phyloP scores from a whole-genome alignment of 2,329 filamentous ascomycete species.

The Stagonosporopsis vannaccii region DNA sequence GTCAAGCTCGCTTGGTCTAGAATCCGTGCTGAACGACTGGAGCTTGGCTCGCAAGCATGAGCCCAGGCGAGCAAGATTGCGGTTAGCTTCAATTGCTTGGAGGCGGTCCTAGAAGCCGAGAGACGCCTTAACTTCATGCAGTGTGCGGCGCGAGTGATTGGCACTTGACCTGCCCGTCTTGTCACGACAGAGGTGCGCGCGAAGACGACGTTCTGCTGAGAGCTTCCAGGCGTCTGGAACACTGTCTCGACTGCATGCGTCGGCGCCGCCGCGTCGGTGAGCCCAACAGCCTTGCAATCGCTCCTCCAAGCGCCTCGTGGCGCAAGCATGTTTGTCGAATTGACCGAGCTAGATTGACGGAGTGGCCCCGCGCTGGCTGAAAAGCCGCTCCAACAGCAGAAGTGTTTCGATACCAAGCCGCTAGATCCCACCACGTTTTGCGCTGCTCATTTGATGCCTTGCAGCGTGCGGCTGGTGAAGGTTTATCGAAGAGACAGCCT shows the following conservation, averaged over 20 bases:
- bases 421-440: slow-evolving; percentile 17
- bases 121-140: slow-evolving; percentile 24
- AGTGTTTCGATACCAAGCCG: slow-evolving; percentile 16
- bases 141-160: slow-evolving; percentile 15
- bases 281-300: slow-evolving; percentile 15
- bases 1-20: slow-evolving; percentile 24
- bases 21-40: slow-evolving; percentile 21
- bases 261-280: slow-evolving; percentile 10
- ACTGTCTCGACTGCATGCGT: slow-evolving; percentile 14
- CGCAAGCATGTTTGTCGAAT: neutral
- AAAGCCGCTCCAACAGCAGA: slow-evolving; percentile 8
- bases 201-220: slow-evolving; percentile 7
- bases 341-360: slow-evolving; percentile 4
- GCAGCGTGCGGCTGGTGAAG: slow-evolving; percentile 2
- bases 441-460: slow-evolving; percentile 3
- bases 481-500: slow-evolving; percentile 12
- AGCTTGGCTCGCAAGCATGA: slow-evolving; percentile 28
- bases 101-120: slow-evolving; percentile 9
- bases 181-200: slow-evolving; percentile 16
- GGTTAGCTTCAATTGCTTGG: slow-evolving; percentile 22
- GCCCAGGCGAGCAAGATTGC: slow-evolving; percentile 12
- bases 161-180: slow-evolving; percentile 24
- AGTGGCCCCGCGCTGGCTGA: slow-evolving; percentile 6
- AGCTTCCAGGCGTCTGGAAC: slow-evolving; percentile 12
- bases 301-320: slow-evolving; percentile 2